phyloP scores from a whole-genome alignment of 2,329 filamentous ascomycete species.

The Fusarium irregulare region DNA sequence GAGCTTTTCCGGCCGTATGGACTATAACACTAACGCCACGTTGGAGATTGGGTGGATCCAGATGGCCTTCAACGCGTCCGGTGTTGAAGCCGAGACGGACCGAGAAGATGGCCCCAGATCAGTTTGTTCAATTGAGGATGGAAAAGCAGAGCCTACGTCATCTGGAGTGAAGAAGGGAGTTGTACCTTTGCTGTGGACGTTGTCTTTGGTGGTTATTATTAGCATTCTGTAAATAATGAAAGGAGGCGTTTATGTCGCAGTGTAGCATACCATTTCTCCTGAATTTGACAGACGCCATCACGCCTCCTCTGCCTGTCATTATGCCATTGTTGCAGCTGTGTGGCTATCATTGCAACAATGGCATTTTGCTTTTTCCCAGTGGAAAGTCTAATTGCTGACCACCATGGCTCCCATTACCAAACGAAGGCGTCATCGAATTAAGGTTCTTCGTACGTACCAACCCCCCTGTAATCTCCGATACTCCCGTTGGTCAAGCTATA shows the following conservation, averaged over 20 bases:
- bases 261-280: not conserved
- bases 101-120: not conserved
- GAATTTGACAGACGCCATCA: not conserved
- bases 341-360: not conserved
- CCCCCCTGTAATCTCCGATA: not conserved
- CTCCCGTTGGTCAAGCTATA: not conserved
- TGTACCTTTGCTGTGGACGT: not conserved
- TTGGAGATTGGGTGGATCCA: conserved; percentile 34
- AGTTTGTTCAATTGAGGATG: conserved; percentile 1
- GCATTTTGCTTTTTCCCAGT: not conserved
- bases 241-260: not conserved
- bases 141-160: not conserved
- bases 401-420: not conserved
- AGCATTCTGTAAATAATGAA: not conserved
- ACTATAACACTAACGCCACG: conserved; percentile 10
- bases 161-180: not conserved
- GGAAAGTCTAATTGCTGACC: not conserved
- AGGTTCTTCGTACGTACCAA: not conserved
- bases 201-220: not conserved
- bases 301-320: not conserved
- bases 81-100: not conserved
- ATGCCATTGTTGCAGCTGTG: not conserved
- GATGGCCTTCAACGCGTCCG: conserved; percentile 29
- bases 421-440: not conserved
- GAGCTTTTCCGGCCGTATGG: conserved; percentile 28